phyloP scores from a whole-genome alignment of 176 grass and related monocot species.

The Hsuehochloa calcarea region DNA sequence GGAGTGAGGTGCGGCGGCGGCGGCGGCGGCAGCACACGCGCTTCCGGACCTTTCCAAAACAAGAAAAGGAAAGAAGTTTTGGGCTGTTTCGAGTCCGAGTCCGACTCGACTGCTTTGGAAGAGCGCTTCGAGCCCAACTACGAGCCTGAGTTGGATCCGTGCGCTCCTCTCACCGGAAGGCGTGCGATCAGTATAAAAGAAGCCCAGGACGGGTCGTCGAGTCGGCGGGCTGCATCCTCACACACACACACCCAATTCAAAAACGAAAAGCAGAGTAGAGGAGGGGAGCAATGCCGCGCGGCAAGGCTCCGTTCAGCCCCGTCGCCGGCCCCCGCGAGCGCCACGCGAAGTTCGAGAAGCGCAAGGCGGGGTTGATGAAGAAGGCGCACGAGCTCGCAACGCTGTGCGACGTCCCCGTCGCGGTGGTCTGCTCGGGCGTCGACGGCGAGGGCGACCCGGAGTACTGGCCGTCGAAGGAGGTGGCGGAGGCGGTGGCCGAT shows the following conservation, averaged over 20 bases:
- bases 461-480: conserved; percentile 21
- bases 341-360: not conserved
- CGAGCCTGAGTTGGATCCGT: not conserved
- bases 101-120: no score
- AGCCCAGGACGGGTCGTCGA: not conserved
- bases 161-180: not conserved
- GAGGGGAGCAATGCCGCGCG: not conserved
- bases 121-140: not conserved
- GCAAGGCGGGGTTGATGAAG: not conserved
- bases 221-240: not conserved
- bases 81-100: not conserved
- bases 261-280: not conserved
- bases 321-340: not conserved
- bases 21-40: conserved; percentile 6
- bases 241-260: not conserved
- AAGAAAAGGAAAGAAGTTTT: not conserved
- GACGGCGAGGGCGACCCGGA: not conserved
- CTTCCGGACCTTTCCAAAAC: not conserved
- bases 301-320: not conserved
- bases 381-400: not conserved
- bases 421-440: conserved; percentile 17
- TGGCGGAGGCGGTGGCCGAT: not conserved
- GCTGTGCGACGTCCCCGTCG: conserved; percentile 4
- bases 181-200: not conserved
- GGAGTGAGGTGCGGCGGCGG: not conserved